Conservation (phyloP, 1,284 basidiomycete genomes). For the Rhodotorula sp. region DNA sequence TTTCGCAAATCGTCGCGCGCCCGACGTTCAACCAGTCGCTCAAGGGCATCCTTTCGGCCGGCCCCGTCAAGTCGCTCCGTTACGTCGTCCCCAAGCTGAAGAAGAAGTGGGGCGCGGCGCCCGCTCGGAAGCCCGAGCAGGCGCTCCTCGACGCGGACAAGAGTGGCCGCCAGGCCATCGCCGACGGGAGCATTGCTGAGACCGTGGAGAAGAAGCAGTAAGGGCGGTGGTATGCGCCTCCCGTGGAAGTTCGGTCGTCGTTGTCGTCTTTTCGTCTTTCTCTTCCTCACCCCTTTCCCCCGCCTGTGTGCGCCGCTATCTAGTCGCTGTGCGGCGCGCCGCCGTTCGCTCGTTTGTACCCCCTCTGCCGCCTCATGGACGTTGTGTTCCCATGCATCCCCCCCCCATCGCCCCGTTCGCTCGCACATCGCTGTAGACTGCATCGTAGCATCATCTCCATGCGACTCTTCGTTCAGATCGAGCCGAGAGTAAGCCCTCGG, state of each 20-base stretch:
- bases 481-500: no score
- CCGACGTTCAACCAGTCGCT: constrained; percentile 81
- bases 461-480: no score
- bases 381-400: no score
- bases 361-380: no score
- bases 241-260: no score
- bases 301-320: no score
- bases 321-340: no score
- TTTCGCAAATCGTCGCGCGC: constrained; percentile 68
- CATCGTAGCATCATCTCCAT: neutral
- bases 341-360: no score
- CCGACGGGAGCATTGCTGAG: neutral
- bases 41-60: constrained; percentile 84
- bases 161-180: neutral
- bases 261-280: no score
- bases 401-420: no score
- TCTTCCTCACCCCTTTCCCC: no score
- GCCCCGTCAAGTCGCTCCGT: constrained; percentile 71
- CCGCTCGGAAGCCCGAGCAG: neutral
- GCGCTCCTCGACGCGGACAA: neutral
- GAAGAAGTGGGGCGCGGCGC: constrained; percentile 60
- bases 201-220: neutral
- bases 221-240: neutral
- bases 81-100: constrained; percentile 71
- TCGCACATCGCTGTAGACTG: no score